Percentiles rank a stretch among this genome's conserved stretches.
Evolutionary conservation across 108 stramenopile species (phyloP).

Genomic region (Cyclotella choctawhatcheeana): DNA sequence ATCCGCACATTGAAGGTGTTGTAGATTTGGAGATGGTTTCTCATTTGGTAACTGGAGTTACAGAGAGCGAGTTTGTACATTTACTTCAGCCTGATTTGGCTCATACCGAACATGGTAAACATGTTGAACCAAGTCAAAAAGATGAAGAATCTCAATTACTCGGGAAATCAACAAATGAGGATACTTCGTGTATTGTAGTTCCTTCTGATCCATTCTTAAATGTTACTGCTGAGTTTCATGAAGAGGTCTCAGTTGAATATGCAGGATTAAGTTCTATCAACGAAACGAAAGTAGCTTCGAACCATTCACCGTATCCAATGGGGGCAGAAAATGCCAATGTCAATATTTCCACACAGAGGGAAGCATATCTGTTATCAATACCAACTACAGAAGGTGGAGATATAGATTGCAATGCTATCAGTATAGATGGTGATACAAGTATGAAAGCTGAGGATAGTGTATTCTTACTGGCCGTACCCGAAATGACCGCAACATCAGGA

Average conservation of each 20-base stretch:
- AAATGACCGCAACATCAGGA: background rate
- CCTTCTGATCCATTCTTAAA: constrained; percentile 9
- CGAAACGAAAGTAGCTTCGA: background rate
- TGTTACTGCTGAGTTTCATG: constrained; percentile 5
- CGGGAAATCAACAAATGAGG: background rate
- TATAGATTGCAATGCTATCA: background rate
- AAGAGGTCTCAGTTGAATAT: constrained; percentile 1
- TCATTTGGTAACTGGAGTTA: constrained; percentile 30
- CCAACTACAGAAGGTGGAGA: constrained; percentile 5
- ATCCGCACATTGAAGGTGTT: constrained; percentile 35
- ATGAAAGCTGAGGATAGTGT: background rate
- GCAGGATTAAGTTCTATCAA: background rate
- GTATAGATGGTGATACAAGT: background rate
- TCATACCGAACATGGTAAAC: no score
- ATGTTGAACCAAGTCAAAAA: background rate
- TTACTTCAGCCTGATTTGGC: constrained; percentile 39
- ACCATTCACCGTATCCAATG: background rate
- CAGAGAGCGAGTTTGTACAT: constrained; percentile 39
- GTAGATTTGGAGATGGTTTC: constrained; percentile 29
- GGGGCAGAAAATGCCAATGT: background rate
- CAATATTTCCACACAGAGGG: constrained; percentile 3
- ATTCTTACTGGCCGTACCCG: constrained; percentile 48
- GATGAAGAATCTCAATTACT: background rate
- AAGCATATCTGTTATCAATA: constrained; percentile 43
- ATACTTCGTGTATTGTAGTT: background rate